Percentiles rank a stretch among this genome's conserved stretches.
Evolutionary conservation across 192 early-diverging fungal species (phyloP).

Genomic region (Backusella morwellensis): DNA sequence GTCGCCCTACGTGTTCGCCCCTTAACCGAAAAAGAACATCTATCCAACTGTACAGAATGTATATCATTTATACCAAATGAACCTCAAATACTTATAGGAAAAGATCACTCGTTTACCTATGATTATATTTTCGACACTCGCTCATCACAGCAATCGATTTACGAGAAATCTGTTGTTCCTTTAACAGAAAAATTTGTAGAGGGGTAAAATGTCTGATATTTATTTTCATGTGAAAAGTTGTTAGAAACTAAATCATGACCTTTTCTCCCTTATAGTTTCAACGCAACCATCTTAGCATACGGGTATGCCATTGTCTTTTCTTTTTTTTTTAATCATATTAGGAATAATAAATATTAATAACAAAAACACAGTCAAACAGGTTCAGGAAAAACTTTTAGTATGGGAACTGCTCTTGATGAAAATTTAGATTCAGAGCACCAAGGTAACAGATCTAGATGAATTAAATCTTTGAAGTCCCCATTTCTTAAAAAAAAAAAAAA

Average conservation of each 20-base stretch:
- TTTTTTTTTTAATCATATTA: background rate
- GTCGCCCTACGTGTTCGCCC: constrained; percentile 82
- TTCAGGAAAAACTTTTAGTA: constrained; percentile 91
- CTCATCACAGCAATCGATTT: constrained; percentile 55
- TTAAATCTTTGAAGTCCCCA: too few species aligned
- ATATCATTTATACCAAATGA: constrained; percentile 53
- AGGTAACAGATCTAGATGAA: background rate
- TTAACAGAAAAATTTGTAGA: constrained; percentile 70
- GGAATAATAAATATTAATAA: background rate
- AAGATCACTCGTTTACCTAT: constrained; percentile 64
- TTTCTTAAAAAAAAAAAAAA: background rate
- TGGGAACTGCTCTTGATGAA: constrained; percentile 74
- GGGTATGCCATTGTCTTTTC: background rate
- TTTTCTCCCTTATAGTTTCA: constrained; percentile 55
- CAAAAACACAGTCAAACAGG: constrained; percentile 71
- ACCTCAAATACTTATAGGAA: constrained; percentile 61
- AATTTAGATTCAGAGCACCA: constrained; percentile 5
- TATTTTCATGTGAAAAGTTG: background rate
- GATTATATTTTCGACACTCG: constrained; percentile 63
- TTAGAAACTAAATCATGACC: background rate
- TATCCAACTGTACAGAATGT: constrained; percentile 59
- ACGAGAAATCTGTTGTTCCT: constrained; percentile 53
- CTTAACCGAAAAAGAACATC: constrained; percentile 69
- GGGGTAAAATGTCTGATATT: constrained; percentile 45
- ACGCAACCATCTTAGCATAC: constrained; percentile 68